Evolutionary conservation across 1,284 basidiomycete species (phyloP).

Genomic region (Jaminaea rosea): DNA sequence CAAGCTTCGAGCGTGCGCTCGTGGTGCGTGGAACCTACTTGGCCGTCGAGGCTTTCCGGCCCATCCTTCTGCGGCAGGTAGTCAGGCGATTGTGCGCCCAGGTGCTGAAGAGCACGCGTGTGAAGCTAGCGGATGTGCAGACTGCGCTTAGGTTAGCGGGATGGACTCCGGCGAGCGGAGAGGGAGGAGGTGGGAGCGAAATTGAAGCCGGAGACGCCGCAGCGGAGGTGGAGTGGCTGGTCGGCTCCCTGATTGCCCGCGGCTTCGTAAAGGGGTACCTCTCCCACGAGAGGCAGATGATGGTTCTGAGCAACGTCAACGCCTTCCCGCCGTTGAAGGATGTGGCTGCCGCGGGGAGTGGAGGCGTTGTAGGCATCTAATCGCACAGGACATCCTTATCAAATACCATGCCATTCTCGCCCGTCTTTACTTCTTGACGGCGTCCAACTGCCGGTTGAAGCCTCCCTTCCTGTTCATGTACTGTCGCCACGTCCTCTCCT

Average conservation of each 20-base stretch:
- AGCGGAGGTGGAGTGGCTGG: not conserved
- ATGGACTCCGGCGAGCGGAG: constrained; percentile 31
- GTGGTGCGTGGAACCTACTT: constrained; percentile 76
- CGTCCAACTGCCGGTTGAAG: constrained; percentile 27
- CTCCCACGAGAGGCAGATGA: constrained; percentile 84
- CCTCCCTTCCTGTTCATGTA: constrained; percentile 65
- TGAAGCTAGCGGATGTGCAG: constrained; percentile 16
- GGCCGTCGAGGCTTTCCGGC: constrained; percentile 75
- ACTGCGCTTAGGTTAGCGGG: constrained; percentile 16
- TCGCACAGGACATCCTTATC: too few species aligned
- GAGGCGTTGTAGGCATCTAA: too few species aligned
- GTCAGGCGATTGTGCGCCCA: constrained; percentile 71
- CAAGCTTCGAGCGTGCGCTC: constrained; percentile 56
- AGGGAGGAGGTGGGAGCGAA: constrained; percentile 8
- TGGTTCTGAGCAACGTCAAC: constrained; percentile 72
- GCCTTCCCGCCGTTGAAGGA: constrained; percentile 60
- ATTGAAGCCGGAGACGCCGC: too few species aligned
- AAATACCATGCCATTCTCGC: too few species aligned
- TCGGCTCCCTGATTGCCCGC: constrained; percentile 24
- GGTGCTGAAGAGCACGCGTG: constrained; percentile 14
- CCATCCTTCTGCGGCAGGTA: constrained; percentile 72
- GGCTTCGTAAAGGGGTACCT: constrained; percentile 91
- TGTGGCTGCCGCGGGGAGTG: too few species aligned
- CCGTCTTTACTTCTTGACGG: too few species aligned
- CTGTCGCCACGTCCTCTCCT: constrained; percentile 86